phyloP scores from a whole-genome alignment of 192 early-diverging fungal species.

The Pilaira anomala region DNA sequence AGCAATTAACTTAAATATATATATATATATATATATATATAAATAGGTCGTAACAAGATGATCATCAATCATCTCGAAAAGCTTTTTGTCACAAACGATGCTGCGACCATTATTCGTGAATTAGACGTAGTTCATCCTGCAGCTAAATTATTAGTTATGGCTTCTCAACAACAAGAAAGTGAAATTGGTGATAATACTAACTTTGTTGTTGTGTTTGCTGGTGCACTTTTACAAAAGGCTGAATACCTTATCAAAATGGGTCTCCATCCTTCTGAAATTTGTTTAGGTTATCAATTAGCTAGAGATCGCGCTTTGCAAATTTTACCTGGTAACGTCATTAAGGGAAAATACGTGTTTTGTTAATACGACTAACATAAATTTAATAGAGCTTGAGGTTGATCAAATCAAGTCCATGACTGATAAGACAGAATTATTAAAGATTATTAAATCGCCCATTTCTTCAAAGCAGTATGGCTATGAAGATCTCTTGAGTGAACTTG shows the following conservation, averaged over 20 bases:
- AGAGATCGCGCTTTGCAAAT: slow-evolving; percentile 76
- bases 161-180: slow-evolving; percentile 94
- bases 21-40: background rate
- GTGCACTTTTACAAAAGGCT: slow-evolving; percentile 92
- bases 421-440: slow-evolving; percentile 66
- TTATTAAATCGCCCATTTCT: slow-evolving; percentile 74
- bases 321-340: slow-evolving; percentile 61
- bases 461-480: slow-evolving; percentile 97
- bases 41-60: slow-evolving; percentile 93
- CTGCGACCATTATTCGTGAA: slow-evolving; percentile 97
- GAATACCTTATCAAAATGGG: slow-evolving; percentile 93
- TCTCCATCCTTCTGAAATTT: slow-evolving; percentile 90
- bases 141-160: slow-evolving; percentile 93
- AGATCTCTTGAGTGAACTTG: slow-evolving; percentile 75
- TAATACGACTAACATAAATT: background rate
- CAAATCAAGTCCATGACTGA: slow-evolving; percentile 48
- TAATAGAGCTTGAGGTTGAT: slow-evolving; percentile 65
- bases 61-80: slow-evolving; percentile 98
- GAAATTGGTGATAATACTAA: slow-evolving; percentile 98
- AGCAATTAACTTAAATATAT: background rate
- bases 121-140: slow-evolving; percentile 97
- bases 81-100: slow-evolving; percentile 97
- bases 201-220: slow-evolving; percentile 93
- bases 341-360: background rate
- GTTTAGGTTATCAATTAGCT: slow-evolving; percentile 91